These are phyloP conservation scores for Didymella exigua DNA, from an alignment of 2,329 filamentous ascomycete genomes.

Conservation along the genomic window DNA sequence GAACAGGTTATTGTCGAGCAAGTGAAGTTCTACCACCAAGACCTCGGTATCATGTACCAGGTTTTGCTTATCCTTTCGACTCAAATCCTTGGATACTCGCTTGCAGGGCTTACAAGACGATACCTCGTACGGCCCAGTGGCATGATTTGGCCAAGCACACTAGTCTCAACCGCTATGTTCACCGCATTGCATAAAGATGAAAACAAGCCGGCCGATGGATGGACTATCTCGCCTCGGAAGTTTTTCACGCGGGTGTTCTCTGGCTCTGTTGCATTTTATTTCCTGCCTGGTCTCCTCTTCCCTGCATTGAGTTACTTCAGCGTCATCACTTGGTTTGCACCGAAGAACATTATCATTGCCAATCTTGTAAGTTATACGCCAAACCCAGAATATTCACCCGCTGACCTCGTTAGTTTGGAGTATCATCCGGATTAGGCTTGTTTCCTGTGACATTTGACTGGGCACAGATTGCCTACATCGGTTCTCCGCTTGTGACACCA, in stretches of 20 bases:
- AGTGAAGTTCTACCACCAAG: slow-evolving; percentile 85
- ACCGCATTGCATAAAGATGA: slow-evolving; percentile 83
- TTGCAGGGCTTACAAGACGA: slow-evolving; percentile 79
- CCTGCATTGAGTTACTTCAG: slow-evolving; percentile 88
- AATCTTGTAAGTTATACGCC: slow-evolving; percentile 64
- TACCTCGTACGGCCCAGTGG: slow-evolving; percentile 84
- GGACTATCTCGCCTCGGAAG: slow-evolving; percentile 80
- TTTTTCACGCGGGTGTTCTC: slow-evolving; percentile 81
- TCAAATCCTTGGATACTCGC: slow-evolving; percentile 84
- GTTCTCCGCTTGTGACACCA: slow-evolving; percentile 80
- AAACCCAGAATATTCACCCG: not conserved
- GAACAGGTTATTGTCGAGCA: slow-evolving; percentile 81
- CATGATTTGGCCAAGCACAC: slow-evolving; percentile 90
- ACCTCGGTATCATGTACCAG: slow-evolving; percentile 77
- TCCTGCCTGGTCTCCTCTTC: slow-evolving; percentile 80
- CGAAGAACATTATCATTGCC: slow-evolving; percentile 82
- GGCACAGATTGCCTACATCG: slow-evolving; percentile 87
- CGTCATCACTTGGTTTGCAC: slow-evolving; percentile 86
- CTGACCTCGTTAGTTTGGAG: slow-evolving; percentile 65
- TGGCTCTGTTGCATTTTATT: slow-evolving; percentile 79
- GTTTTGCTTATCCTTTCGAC: slow-evolving; percentile 83
- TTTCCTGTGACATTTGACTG: slow-evolving; percentile 90
- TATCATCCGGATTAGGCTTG: slow-evolving; percentile 80
- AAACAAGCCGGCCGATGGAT: slow-evolving; percentile 80
- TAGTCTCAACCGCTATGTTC: slow-evolving; percentile 91